Conservation (phyloP, 352 stramenopile genomes). For the Phytophthora pini region DNA sequence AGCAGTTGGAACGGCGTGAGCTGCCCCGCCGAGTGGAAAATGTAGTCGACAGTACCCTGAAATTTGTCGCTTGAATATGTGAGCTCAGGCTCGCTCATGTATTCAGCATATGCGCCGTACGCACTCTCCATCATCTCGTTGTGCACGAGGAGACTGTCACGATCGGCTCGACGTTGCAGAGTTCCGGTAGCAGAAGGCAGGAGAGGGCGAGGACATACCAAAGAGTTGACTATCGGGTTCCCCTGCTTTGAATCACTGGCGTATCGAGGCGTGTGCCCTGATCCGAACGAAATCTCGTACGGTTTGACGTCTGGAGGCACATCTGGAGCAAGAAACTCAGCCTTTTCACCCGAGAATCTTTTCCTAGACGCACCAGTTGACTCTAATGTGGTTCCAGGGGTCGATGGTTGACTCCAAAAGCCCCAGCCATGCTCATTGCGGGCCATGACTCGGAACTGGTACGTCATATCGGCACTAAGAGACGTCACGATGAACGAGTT, state of each 20-base stretch:
- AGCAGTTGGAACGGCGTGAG: constrained; percentile 68
- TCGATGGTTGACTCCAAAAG: constrained; percentile 73
- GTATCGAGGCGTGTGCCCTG: constrained; percentile 71
- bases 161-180: constrained; percentile 43
- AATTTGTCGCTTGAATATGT: constrained; percentile 70
- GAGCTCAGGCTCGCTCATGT: constrained; percentile 68
- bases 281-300: constrained; percentile 59
- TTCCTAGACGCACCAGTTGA: not conserved
- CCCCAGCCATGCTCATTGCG: constrained; percentile 72
- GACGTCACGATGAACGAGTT: constrained; percentile 53
- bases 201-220: constrained; percentile 47
- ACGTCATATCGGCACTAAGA: constrained; percentile 77
- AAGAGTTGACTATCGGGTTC: constrained; percentile 39
- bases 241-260: constrained; percentile 34
- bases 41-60: constrained; percentile 84
- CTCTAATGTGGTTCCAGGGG: constrained; percentile 55
- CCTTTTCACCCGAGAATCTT: constrained; percentile 11
- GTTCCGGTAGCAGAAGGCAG: constrained; percentile 34
- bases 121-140: constrained; percentile 75
- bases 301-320: constrained; percentile 57
- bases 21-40: constrained; percentile 74
- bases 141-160: constrained; percentile 63
- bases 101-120: constrained; percentile 63
- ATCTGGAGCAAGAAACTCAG: constrained; percentile 44
- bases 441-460: constrained; percentile 87